Base-by-base conservation (phyloP, 1,284 basidiomycete genomes). In the Ganoderma boninense region DNA sequence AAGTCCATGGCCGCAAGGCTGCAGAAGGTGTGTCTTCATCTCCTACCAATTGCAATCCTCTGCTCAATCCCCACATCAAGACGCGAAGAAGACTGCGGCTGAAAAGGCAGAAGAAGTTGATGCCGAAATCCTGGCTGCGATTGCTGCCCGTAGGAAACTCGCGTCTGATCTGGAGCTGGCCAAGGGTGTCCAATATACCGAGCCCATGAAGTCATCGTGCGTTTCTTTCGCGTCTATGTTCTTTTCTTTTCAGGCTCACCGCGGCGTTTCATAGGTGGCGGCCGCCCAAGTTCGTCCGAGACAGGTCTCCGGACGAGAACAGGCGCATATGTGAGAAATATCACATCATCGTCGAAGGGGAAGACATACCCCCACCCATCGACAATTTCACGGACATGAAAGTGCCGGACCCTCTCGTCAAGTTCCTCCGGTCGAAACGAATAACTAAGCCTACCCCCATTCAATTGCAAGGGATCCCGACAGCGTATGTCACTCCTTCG, bases 351-450 rank as follows among this genome's bases (percentile, higher is more conserved):
- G 91, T 94, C 23, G 96, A 98, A 76, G 97, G 97, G 5, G 90
- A 97, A 69, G 89, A 97, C 76, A 86, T 98, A n/a, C 97, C 97
- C 7, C 96, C 97, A 26, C 95, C 97, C 1, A 98, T 99, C 67
- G 92, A 96, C 71, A 90, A 95, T 76, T 99, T 99, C 82, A 87
- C 87, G 54, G 98, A 99, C 80, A 99, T 99, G 98, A 99, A 98
- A 86, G 91, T 99, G 11, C 98, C 97, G 2, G 86, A 89, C 44
- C 88, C 92, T 8, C 89, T 99, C 32, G 84, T 99, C 43, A 89
- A 93, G 68, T 93, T 94, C 80, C 87, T 99, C 61, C 92, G 91
- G 79, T 87, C 89, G 44, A 96, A 97, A 72, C 92, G 94, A 61
- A 99, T 99, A 78, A 86, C 88, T 35, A 87, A 84, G 43, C 98